phyloP scores from a whole-genome alignment of 306 rosid genomes.

The Vigna reflexopilosa region DNA sequence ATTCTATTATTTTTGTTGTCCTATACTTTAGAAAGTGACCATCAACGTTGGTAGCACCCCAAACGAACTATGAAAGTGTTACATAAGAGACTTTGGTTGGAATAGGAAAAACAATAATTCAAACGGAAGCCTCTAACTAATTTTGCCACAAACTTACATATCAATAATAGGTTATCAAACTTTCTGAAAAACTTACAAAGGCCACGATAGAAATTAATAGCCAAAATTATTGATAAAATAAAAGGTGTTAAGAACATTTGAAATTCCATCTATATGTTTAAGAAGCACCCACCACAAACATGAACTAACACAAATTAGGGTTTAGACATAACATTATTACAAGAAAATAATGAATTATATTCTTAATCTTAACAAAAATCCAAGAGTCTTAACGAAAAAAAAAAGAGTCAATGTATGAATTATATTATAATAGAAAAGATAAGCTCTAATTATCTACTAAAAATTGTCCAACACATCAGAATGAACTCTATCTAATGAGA shows the following conservation, averaged over 20 bases:
- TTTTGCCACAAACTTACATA: not conserved
- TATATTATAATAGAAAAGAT: not conserved
- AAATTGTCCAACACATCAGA: not conserved
- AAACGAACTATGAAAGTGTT: slow-evolving; percentile 13
- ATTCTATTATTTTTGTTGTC: not conserved
- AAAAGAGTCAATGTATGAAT: not conserved
- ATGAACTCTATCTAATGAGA: not conserved
- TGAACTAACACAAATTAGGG: too few relatives aligned
- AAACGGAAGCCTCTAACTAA: slow-evolving; percentile 10
- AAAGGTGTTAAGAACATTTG: not conserved
- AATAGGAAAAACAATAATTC: slow-evolving; percentile 3
- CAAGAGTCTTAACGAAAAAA: too few relatives aligned
- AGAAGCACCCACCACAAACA: not conserved
- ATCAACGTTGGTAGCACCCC: slow-evolving; percentile 18
- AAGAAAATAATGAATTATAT: too few relatives aligned
- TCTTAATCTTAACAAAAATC: too few relatives aligned
- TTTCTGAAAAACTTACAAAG: not conserved
- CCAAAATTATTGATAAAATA: not conserved
- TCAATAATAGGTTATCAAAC: not conserved
- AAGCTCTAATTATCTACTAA: not conserved
- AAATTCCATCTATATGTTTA: slow-evolving; percentile 4
- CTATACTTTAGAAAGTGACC: not conserved
- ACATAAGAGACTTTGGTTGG: not conserved
- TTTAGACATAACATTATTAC: too few relatives aligned
- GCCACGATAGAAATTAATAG: not conserved